Evolutionary conservation across 208 protist genomes (phyloP).

Genomic region (Trypanosoma lewisi): DNA sequence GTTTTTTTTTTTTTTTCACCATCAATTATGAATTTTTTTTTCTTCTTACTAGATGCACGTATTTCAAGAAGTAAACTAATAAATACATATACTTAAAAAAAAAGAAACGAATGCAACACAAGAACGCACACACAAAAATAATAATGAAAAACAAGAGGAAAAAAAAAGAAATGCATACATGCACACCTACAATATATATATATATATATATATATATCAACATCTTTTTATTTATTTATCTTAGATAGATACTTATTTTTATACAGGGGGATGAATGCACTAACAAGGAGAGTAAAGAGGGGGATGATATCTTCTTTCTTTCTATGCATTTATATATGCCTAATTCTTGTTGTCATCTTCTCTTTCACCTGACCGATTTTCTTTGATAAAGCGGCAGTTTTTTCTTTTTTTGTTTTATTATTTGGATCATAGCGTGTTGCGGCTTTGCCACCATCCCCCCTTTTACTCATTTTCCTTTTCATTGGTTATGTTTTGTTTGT

Average conservation of each 20-base stretch:
- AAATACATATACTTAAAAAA: background rate
- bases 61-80: background rate
- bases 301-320: too few relatives aligned
- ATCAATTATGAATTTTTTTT: slow-evolving; percentile 12
- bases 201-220: too few relatives aligned
- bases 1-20: background rate
- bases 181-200: too few relatives aligned
- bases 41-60: slow-evolving; percentile 1
- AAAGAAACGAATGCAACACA: background rate
- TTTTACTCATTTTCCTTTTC: too few relatives aligned
- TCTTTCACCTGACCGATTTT: background rate
- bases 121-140: too few relatives aligned
- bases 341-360: background rate
- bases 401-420: background rate
- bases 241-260: too few relatives aligned
- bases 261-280: too few relatives aligned
- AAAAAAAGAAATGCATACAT: background rate
- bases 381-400: background rate
- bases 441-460: background rate
- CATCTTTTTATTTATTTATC: too few relatives aligned
- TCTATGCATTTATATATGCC: background rate
- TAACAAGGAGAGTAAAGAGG: too few relatives aligned
- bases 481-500: too few relatives aligned
- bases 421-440: background rate
- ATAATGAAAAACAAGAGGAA: background rate